phyloP scores from a whole-genome alignment of 2,329 filamentous ascomycete genomes.

The Nigrospora osmanthi region DNA sequence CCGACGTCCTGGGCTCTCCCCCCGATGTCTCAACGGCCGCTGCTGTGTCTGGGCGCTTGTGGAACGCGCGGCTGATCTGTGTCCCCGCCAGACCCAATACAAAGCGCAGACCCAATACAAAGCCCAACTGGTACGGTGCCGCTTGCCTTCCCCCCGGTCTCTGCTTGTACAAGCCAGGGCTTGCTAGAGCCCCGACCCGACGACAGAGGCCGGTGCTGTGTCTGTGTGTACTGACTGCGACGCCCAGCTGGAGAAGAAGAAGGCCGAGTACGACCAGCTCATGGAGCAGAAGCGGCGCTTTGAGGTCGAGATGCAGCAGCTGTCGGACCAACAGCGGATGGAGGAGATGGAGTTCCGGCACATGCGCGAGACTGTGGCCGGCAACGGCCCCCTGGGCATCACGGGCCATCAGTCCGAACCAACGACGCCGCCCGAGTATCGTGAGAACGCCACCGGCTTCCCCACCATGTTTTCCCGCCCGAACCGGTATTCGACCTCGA shows the following conservation, averaged over 20 bases:
- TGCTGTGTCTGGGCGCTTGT: conserved; percentile 18
- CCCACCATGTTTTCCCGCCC: conserved; percentile 74
- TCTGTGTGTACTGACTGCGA: not conserved
- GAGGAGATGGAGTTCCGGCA: conserved; percentile 79
- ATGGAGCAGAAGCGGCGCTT: conserved; percentile 83
- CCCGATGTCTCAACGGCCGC: conserved; percentile 18
- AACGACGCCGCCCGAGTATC: conserved; percentile 91
- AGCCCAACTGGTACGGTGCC: conserved; percentile 64
- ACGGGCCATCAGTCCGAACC: conserved; percentile 85
- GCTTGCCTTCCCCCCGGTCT: conserved; percentile 2
- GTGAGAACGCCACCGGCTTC: conserved; percentile 63
- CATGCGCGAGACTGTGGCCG: conserved; percentile 71
- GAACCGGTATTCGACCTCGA: conserved; percentile 83
- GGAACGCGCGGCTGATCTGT: conserved; percentile 18
- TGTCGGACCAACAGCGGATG: conserved; percentile 76
- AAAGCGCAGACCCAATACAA: conserved; percentile 18
- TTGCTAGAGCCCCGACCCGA: not conserved
- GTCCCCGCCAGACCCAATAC: conserved; percentile 18
- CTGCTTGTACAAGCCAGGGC: not conserved
- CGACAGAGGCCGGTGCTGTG: too few relatives aligned
- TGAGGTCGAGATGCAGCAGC: conserved; percentile 83
- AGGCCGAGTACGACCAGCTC: conserved; percentile 84
- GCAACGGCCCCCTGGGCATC: conserved; percentile 39
- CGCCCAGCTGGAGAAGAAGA: conserved; percentile 82
- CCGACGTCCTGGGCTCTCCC: conserved; percentile 1